A percentile compares a stretch with the other conserved stretches of the same genome.
Conservation (phyloP, 805 yeast species). For the Pichia ethanolica region DNA sequence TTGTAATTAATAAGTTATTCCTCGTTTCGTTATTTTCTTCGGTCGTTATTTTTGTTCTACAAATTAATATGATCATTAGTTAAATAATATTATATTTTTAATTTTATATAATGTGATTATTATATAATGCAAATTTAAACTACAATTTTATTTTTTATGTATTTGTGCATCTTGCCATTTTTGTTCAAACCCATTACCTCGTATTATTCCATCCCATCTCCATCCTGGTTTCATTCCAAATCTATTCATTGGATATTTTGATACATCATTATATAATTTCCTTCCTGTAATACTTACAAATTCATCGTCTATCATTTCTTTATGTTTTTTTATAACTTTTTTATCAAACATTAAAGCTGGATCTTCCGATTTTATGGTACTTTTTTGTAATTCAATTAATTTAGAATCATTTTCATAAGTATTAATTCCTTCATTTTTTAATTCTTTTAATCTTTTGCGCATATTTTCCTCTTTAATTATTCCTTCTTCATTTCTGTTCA, state of each 20-base stretch:
- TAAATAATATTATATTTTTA: too few species aligned
- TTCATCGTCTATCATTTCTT: constrained; percentile 4
- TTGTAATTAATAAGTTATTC: too few species aligned
- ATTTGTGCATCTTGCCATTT: constrained; percentile 38
- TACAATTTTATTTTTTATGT: constrained; percentile 12
- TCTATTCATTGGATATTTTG: constrained; percentile 52
- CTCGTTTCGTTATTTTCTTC: too few species aligned
- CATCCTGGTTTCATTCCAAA: constrained; percentile 72
- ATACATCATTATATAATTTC: constrained; percentile 44
- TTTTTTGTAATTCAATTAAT: constrained; percentile 28
- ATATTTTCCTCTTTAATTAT: constrained; percentile 30
- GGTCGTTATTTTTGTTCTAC: too few species aligned
- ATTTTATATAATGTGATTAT: too few species aligned
- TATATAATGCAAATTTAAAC: constrained; percentile 5
- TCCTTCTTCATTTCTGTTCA: constrained; percentile 5
- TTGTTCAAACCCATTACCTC: constrained; percentile 82
- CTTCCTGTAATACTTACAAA: constrained; percentile 37
- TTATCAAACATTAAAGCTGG: constrained; percentile 49
- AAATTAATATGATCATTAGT: too few species aligned
- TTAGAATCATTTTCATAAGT: constrained; percentile 33
- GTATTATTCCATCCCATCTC: constrained; percentile 88
- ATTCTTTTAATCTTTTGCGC: constrained; percentile 25
- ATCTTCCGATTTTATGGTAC: constrained; percentile 45
- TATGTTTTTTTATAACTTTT: constrained; percentile 15
- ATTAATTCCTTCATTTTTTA: constrained; percentile 21